These are phyloP conservation scores for Yamadazyma endophytica DNA, from an alignment of 805 yeast genomes.

Conservation along the genomic window DNA sequence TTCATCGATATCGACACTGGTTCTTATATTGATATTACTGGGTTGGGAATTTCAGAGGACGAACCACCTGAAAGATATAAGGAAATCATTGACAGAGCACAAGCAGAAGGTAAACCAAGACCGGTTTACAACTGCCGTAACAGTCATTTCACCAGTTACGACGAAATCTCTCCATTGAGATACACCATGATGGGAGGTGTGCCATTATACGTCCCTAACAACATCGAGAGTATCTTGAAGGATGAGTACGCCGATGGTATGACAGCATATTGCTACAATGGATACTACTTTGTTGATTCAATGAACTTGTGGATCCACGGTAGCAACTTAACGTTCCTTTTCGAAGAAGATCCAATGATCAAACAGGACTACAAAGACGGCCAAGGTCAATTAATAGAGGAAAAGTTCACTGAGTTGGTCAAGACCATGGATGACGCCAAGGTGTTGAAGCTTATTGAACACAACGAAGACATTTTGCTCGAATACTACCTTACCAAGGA, in stretches of 20 bases:
- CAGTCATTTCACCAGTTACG: constrained; percentile 47
- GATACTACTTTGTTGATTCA: constrained; percentile 16
- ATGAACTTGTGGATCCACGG: constrained; percentile 16
- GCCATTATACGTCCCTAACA: constrained; percentile 18
- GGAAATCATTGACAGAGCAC: constrained; percentile 7
- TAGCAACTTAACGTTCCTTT: constrained; percentile 9
- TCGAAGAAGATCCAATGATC: constrained; percentile 10
- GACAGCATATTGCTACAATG: constrained; percentile 11
- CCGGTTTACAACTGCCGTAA: constrained; percentile 47
- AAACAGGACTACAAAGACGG: constrained; percentile 10
- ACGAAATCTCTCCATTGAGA: constrained; percentile 49
- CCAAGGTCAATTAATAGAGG: constrained; percentile 9
- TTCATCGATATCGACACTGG: constrained; percentile 60
- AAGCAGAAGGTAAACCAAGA: constrained; percentile 6
- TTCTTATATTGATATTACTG: constrained; percentile 34
- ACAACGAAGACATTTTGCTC: constrained; percentile 12
- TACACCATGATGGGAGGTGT: constrained; percentile 52
- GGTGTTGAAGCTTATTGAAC: constrained; percentile 15
- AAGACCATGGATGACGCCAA: constrained; percentile 14
- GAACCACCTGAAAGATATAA: constrained; percentile 12
- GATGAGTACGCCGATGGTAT: constrained; percentile 17
- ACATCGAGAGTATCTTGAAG: constrained; percentile 12
- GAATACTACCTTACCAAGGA: constrained; percentile 20
- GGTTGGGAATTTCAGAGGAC: constrained; percentile 11
- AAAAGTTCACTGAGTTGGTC: constrained; percentile 14